Evolutionary conservation across 1,284 basidiomycete species (phyloP), one percentile per base, ranked within the genome.

Genomic region (Ganoderma sinense): DNA sequence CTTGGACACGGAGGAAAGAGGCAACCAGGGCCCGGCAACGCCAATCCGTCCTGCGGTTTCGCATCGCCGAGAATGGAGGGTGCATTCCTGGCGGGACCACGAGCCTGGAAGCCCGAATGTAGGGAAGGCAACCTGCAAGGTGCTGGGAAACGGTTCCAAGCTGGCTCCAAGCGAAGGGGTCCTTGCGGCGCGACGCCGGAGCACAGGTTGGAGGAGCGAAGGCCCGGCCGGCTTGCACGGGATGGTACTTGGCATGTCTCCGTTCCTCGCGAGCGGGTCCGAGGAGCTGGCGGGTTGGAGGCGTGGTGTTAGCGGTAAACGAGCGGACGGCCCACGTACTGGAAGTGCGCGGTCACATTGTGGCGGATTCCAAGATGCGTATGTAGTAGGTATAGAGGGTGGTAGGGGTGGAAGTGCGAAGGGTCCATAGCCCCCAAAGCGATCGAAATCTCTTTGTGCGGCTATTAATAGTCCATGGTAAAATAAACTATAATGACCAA

Each of bases 391-490:
- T 55, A 39, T 45, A 62, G 55, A 43, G 64, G 36, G 58, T 62
- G 45, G 31, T 40, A 64, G 65, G 36, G 55, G 26, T 63, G 62
- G 16, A 61, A 67, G 61, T 60, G 60, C 63, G 58, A 72, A 73
- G 67, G 67, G 71, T 73, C 71, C 71, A 70, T 73, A 73, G 71
- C 71, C 65, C 65, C 69, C 67, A 71, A 68, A 48, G 58, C 60
- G 66, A 26, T 40, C 62, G 53, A 29, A 56, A 68, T 56, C 66
- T 70, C 69, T 66, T 62, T 69, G 64, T 69, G 64, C 64, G 65
- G 72, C 72, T 73, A 73, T 73, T 71, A 73, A 71, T 71, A 71
- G 69, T 73, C 72, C 68, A 66, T 71, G 68, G 72, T 73, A 70
- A 66, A 68, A 71, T 73, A 73, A 71, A 69, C 62, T 73, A 73